Base-by-base conservation (phyloP, 78 protist species). In the Dictyostelium intermedium region DNA sequence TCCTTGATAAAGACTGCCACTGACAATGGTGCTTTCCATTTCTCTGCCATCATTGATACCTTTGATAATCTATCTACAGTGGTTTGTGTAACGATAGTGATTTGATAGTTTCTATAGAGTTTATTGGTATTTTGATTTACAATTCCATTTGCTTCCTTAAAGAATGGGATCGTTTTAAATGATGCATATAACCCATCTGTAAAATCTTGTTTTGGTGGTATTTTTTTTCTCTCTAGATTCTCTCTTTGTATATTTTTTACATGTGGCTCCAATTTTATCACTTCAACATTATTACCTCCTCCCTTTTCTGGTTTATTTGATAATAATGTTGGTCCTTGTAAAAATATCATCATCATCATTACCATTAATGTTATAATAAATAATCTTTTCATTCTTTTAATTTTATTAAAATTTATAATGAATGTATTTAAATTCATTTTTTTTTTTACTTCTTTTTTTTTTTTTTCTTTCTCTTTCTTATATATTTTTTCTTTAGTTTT, bases 11-110 rank as follows among this genome's bases (percentile, higher is more conserved):
- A 87, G 4, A 87, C 77, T 2, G 93, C 18, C 2, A 82, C 30
- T 41, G 93, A 87, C 16, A 87, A 60, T 16, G 93, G 93, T 63
- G 86, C 93, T n/a, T 43, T 79, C 93, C 93, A 87, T 27, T 53
- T 45, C 13, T 87, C 82, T 11, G 93, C 93, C 93, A 87, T 87
- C 80, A 79, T 25, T 53, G 50, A 32, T 18, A 87, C 60, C 41
- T 82, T 50, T 16, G 81, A 84, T 25, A 87, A 25, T 32, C 93
- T 45, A 87, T 87, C 77, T 30, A 87, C 85, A 9, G 93, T 87
- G 1, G 85, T 82, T 45, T 87, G 93, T 39, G 93, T 87, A 4
- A 79, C 85, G 3, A 87, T 87, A 1, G 93, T 32, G 14, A 87
- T 78, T 7, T 27, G 43, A 43, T 78, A 78, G 18, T 82, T 53